Evolutionary conservation across 2,329 filamentous ascomycete species (phyloP).

Genomic region (Sporothrix brasiliensis): DNA sequence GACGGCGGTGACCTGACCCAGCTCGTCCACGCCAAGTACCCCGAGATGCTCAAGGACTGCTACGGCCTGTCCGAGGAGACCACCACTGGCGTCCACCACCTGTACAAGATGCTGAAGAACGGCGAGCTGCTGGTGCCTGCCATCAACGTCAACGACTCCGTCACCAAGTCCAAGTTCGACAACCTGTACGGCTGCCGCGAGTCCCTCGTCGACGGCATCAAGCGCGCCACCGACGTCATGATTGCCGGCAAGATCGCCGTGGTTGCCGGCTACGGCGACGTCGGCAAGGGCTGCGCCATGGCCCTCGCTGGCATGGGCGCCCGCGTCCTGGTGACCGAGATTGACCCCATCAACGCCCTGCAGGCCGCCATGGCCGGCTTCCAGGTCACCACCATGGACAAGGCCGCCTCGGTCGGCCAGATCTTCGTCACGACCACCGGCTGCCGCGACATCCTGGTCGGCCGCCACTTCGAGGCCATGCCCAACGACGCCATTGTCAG

Average conservation of each 20-base stretch:
- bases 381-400: slow-evolving; percentile 96
- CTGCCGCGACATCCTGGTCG: slow-evolving; percentile 95
- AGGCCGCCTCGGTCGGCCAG: slow-evolving; percentile 84
- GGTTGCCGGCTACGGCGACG: slow-evolving; percentile 97
- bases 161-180: slow-evolving; percentile 99
- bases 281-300: slow-evolving; percentile 97
- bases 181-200: slow-evolving; percentile 99
- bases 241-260: slow-evolving; percentile 98
- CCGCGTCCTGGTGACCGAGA: slow-evolving; percentile 92
- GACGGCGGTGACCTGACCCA: slow-evolving; percentile 96
- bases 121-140: slow-evolving; percentile 86
- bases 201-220: slow-evolving; percentile 98
- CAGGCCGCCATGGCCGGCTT: slow-evolving; percentile 97
- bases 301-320: slow-evolving; percentile 97
- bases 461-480: slow-evolving; percentile 92
- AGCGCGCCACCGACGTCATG: slow-evolving; percentile 99
- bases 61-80: slow-evolving; percentile 99
- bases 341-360: slow-evolving; percentile 99
- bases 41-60: slow-evolving; percentile 97
- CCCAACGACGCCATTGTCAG: slow-evolving; percentile 97
- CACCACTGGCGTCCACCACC: slow-evolving; percentile 98
- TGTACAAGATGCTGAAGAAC: slow-evolving; percentile 97
- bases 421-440: slow-evolving; percentile 99
- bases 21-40: slow-evolving; percentile 97
- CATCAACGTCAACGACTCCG: slow-evolving; percentile 99